phyloP scores from a whole-genome alignment of 2,329 filamentous ascomycete species.

The Penicillium freii region DNA sequence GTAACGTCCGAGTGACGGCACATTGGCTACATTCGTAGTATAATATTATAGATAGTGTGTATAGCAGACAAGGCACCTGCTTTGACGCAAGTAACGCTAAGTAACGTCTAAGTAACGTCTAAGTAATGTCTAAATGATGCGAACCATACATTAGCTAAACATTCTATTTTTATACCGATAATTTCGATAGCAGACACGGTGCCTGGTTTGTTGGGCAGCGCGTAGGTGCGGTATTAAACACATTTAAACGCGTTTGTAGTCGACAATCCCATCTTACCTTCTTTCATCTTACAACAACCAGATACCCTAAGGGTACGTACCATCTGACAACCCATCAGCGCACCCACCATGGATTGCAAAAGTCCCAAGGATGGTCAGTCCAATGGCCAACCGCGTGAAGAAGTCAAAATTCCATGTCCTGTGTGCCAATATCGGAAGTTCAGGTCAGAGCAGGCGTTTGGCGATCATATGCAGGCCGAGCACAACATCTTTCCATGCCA shows the following conservation, averaged over 20 bases:
- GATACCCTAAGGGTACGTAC: not conserved
- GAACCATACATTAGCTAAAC: not conserved
- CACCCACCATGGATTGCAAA: not conserved
- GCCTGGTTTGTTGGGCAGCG: not conserved
- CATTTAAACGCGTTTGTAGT: not conserved
- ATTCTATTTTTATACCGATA: not conserved
- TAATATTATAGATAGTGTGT: too few relatives aligned
- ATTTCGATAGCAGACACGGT: not conserved
- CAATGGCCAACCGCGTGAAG: not conserved
- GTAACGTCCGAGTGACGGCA: too few relatives aligned
- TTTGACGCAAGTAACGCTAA: too few relatives aligned
- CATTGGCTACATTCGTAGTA: too few relatives aligned
- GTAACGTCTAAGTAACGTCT: not conserved
- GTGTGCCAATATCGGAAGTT: not conserved
- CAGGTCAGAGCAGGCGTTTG: not conserved
- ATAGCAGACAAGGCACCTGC: too few relatives aligned
- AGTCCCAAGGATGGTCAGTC: fast-evolving
- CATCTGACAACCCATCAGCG: not conserved
- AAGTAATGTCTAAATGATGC: not conserved
- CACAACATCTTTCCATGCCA: not conserved
- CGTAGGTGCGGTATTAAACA: not conserved
- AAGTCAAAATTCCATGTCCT: not conserved
- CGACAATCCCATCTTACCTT: not conserved
- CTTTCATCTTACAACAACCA: not conserved
- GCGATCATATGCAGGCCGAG: not conserved